Conservation (phyloP, 169 alveolate genomes). For the Babesia sp. region DNA sequence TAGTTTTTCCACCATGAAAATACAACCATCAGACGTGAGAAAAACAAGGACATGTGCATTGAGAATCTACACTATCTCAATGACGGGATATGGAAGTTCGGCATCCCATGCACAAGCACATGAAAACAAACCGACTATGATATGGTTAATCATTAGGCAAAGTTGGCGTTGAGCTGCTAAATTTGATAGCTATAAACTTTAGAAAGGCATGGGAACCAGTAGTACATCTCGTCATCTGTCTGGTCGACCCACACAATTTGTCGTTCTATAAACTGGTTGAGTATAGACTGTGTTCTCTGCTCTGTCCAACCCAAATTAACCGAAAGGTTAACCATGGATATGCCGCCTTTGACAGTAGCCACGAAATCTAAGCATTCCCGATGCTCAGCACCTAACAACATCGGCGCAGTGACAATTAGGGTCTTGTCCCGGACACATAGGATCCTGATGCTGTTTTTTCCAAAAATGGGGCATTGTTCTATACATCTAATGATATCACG, state of each 20-base stretch:
- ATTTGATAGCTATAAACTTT: no score
- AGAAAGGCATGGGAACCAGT: conserved; percentile 48
- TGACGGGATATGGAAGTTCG: conserved; percentile 93
- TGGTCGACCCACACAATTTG: conserved; percentile 56
- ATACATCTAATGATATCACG: conserved; percentile 22
- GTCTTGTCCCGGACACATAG: conserved; percentile 17
- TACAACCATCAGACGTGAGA: conserved; percentile 65
- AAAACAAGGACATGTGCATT: conserved; percentile 90
- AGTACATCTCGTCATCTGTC: conserved; percentile 17
- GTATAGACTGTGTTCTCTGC: conserved; percentile 15
- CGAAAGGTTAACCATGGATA: conserved; percentile 12
- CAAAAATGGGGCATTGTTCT: conserved; percentile 19
- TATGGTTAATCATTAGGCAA: no score
- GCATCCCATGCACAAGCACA: conserved; percentile 15
- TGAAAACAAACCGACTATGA: no score
- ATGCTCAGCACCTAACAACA: conserved; percentile 1
- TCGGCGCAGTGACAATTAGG: conserved; percentile 35
- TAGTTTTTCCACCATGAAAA: conserved; percentile 18
- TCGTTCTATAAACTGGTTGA: conserved; percentile 21
- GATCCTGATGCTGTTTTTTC: conserved; percentile 24
- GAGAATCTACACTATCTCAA: conserved; percentile 88
- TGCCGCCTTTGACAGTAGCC: conserved; percentile 20
- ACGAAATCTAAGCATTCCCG: conserved; percentile 2
- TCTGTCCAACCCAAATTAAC: conserved; percentile 12
- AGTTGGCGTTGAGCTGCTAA: no score